phyloP scores from a whole-genome alignment of 768 basidiomycete species.

The Collybiopsis luxurians region DNA sequence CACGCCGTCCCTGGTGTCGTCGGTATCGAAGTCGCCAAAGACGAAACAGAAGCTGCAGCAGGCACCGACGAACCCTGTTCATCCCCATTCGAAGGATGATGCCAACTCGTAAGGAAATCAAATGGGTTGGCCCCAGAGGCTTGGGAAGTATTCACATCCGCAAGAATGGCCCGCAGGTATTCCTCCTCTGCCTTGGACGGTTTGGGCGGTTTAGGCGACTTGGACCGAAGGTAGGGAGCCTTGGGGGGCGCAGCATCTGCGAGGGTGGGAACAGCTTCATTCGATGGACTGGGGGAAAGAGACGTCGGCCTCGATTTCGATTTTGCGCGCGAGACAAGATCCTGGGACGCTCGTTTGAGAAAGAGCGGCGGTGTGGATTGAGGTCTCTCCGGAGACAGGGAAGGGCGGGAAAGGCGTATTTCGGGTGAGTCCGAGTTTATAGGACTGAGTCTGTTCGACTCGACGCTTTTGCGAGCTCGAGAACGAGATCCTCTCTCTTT shows the following conservation, averaged over 20 bases:
- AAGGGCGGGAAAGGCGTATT: slow-evolving; percentile 8
- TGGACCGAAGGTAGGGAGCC: slow-evolving; percentile 29
- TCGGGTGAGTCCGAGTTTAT: neutral
- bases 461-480: slow-evolving; percentile 7
- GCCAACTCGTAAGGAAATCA: slow-evolving; percentile 39
- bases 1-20: slow-evolving; percentile 29
- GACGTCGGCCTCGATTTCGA: slow-evolving; percentile 3
- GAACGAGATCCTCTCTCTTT: slow-evolving; percentile 16
- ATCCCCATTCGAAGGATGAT: slow-evolving; percentile 10
- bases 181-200: slow-evolving; percentile 54
- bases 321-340: neutral
- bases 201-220: slow-evolving; percentile 51
- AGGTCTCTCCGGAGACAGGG: slow-evolving; percentile 2
- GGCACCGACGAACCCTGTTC: slow-evolving; percentile 13
- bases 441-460: neutral
- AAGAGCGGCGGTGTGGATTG: slow-evolving; percentile 13
- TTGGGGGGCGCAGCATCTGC: slow-evolving; percentile 15
- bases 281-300: neutral
- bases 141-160: slow-evolving; percentile 49
- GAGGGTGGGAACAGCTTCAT: slow-evolving; percentile 14
- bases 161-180: slow-evolving; percentile 67
- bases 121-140: slow-evolving; percentile 41
- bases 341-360: slow-evolving; percentile 2
- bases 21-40: slow-evolving; percentile 5
- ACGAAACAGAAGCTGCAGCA: slow-evolving; percentile 1